Base-by-base conservation (phyloP, 2,329 filamentous ascomycete species). In the Alternaria alternata region DNA sequence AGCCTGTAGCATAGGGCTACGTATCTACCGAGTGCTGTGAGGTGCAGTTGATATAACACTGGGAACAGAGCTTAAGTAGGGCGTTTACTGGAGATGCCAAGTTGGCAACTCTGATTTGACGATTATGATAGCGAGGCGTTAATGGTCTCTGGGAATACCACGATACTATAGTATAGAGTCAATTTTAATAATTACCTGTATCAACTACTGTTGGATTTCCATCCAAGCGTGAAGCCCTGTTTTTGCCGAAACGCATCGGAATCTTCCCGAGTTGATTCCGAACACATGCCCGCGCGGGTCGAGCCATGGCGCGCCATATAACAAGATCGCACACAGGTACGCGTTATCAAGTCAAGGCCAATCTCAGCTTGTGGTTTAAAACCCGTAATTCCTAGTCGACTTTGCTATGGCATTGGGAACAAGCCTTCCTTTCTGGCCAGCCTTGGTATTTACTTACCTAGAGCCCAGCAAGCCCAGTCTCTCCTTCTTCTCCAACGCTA, bases 391-490 rank as follows among this genome's bases (percentile, higher is more conserved):
- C 6, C 5, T 49, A 5, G 7, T 16, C 30, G 22, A 20, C 20
- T 22, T 3, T 11, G 2, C n/a, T 5, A 49, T 49, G 20, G 46
- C 22, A 20, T 66, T 73, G 36, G 70, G 70, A 34, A 73, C 65
- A 9, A 59, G 59, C 9, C 56, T 75, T 7, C 69, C 70, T 9
- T 42, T 62, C 52, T 73, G 68, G 69, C 70, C 65, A 7, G 72
- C 71, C 16, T 57, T 75, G 1, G 49, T 75, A 12, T 72, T 73
- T 59, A 67, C 67, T 20, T 74, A 72, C 55, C 48, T 75, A 11
- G 67, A 75, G 59, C 68, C 71, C 7, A 32, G 71, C 72, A 67
- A 65, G 70, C 55, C 22, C 34, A 14, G 11, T 11, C 22, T 42
- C 6, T 22, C 39, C 11, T 20, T 43, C 42, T 20, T 39, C 38